Base-by-base conservation (phyloP, 2,329 filamentous ascomycete genomes). In the Nemania sp. region DNA sequence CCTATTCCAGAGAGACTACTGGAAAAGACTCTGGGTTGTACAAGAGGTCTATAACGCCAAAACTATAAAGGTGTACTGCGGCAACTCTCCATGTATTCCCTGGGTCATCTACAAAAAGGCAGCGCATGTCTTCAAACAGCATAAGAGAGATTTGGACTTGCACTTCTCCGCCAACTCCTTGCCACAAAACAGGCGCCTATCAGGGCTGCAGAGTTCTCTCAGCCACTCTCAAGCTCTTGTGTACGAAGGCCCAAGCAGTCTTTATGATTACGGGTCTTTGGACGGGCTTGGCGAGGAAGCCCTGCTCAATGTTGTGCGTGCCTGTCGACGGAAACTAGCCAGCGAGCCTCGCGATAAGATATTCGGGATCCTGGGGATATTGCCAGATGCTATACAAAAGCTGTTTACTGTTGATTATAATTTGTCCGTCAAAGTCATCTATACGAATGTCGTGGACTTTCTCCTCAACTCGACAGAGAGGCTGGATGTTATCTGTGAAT, bases 1-100 rank as follows among this genome's bases (percentile, higher is more conserved):
- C 1, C 60, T 77, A 0, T 76, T 77, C 21, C 70, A 76, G 29
- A 65, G 69, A 51, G 68, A 73, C 12, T 77, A 77, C 59, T 77
- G 74, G 75, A 67, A 59, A 10, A 62, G 75, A 18, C 46, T 77
- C 0, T 75, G 73, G 72, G 69, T 74, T 0, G 68, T 74, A 4
- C 72, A 73, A 52, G 72, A 75, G 54, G 64, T 74, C 15, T 65
- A 66, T 54, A 69, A 70, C 39, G 71, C 70, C 0, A 55, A 12
- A 2, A 12, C 51, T 0, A 59, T 70, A 34, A 60, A 25, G 3
- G 68, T 74, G 10, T 67, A 71, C 40, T 74, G 70, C 42, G 71
- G 71, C 9, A 20, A 60, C 34, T 64, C 50, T 25, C 29, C 42
- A 29, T 3, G 25, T 1, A 61, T 73, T 7, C 64, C 68, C 1